Percentiles rank a stretch among this genome's conserved stretches.
phyloP scores from a whole-genome alignment of 768 basidiomycete genomes.

The Trametopsis cervina region DNA sequence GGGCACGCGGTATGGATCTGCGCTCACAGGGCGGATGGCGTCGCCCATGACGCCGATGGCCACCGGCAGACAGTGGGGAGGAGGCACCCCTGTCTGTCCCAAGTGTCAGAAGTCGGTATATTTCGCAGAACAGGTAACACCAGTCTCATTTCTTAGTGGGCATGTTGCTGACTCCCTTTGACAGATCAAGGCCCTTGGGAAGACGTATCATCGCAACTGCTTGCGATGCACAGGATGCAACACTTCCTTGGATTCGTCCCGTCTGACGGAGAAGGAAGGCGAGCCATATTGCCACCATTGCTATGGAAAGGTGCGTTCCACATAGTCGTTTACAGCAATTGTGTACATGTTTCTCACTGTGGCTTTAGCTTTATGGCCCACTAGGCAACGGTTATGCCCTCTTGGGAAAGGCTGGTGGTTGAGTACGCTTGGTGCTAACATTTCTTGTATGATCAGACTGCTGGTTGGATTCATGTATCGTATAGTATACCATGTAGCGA shows the following conservation, averaged over 20 bases:
- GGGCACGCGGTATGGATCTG: constrained; percentile 62
- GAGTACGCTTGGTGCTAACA: background rate
- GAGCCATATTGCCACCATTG: constrained; percentile 65
- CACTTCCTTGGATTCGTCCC: constrained; percentile 61
- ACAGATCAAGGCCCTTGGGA: constrained; percentile 74
- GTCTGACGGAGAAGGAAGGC: constrained; percentile 71
- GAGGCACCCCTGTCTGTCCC: constrained; percentile 58
- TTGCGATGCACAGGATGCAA: constrained; percentile 71
- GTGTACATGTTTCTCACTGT: too few species aligned
- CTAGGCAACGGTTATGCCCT: constrained; percentile 73
- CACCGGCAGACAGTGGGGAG: constrained; percentile 29
- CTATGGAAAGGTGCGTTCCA: constrained; percentile 51
- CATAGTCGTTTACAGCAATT: background rate
- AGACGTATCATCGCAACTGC: constrained; percentile 75
- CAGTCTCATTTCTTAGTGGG: background rate
- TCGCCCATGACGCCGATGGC: constrained; percentile 17
- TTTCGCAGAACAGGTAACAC: constrained; percentile 72
- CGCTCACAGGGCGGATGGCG: constrained; percentile 31
- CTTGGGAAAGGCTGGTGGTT: constrained; percentile 45
- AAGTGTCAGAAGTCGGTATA: constrained; percentile 72
- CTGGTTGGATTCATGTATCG: too few species aligned
- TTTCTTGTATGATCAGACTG: too few species aligned
- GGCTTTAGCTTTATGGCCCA: constrained; percentile 65
- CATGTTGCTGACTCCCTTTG: background rate
- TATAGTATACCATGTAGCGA: too few species aligned